A percentile compares a stretch with the other conserved stretches of the same genome.
phyloP scores from a whole-genome alignment of 208 protist genomes.

The Leishmania major region DNA sequence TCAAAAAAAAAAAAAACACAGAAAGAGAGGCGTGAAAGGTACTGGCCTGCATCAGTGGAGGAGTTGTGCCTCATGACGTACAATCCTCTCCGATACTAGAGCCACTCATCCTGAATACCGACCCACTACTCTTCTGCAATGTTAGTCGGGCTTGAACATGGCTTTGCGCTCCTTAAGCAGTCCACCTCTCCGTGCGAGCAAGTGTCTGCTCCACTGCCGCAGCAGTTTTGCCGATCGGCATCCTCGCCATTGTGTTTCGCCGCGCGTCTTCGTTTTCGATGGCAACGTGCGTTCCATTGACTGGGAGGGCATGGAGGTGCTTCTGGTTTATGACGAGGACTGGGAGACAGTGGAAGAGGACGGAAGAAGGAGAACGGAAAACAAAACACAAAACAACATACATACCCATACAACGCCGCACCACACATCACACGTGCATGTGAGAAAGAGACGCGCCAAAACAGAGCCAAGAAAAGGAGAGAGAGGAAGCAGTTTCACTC shows the following conservation, averaged over 20 bases:
- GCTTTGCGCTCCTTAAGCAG: neutral
- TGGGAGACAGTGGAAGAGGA: neutral
- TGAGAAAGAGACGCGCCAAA: neutral
- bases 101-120: too few species aligned
- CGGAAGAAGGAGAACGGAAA: neutral
- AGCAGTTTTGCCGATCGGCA: neutral
- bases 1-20: neutral
- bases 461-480: neutral
- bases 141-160: neutral
- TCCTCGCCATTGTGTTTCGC: neutral
- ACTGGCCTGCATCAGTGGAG: neutral
- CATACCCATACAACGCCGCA: conserved; percentile 8
- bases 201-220: neutral
- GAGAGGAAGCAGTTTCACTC: conserved; percentile 1
- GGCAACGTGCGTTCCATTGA: neutral
- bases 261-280: neutral
- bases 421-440: neutral
- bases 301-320: neutral
- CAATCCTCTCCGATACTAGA: too few species aligned
- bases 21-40: neutral
- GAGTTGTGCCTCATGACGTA: neutral
- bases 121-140: neutral
- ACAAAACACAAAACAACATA: neutral
- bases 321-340: neutral
- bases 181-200: neutral